Conservation (phyloP, 768 basidiomycete genomes). For the Suillus subaureus region DNA sequence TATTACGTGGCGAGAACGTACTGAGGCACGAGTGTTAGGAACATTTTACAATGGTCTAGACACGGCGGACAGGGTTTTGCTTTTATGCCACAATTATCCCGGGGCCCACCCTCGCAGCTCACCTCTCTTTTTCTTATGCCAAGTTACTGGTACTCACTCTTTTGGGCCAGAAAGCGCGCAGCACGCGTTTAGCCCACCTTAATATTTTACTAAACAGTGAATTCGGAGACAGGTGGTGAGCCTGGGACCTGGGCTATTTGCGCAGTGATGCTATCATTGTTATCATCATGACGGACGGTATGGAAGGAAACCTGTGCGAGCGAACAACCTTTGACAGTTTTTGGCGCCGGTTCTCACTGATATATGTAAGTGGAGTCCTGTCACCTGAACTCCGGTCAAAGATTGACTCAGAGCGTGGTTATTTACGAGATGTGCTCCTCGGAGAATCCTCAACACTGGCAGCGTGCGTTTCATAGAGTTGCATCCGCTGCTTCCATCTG, state of each 20-base stretch:
- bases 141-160: background rate
- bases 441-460: background rate
- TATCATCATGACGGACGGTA: background rate
- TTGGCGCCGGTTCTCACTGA: background rate
- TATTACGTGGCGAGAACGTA: background rate
- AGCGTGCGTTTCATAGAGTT: background rate
- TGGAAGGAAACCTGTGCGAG: background rate
- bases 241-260: background rate
- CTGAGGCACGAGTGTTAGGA: background rate
- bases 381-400: background rate
- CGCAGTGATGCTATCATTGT: background rate
- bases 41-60: background rate
- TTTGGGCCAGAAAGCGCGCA: background rate
- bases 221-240: background rate
- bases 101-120: background rate
- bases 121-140: background rate
- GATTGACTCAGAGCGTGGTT: background rate
- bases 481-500: background rate
- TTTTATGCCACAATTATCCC: background rate
- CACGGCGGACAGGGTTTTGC: background rate
- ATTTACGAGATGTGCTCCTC: constrained; percentile 1
- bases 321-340: background rate
- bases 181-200: background rate
- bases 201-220: background rate
- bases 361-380: background rate